A percentile compares a stretch with the other conserved stretches of the same genome.
These are phyloP conservation scores for Thozetella sp. DNA, from an alignment of 495 filamentous ascomycete species.

Conservation along the genomic window DNA sequence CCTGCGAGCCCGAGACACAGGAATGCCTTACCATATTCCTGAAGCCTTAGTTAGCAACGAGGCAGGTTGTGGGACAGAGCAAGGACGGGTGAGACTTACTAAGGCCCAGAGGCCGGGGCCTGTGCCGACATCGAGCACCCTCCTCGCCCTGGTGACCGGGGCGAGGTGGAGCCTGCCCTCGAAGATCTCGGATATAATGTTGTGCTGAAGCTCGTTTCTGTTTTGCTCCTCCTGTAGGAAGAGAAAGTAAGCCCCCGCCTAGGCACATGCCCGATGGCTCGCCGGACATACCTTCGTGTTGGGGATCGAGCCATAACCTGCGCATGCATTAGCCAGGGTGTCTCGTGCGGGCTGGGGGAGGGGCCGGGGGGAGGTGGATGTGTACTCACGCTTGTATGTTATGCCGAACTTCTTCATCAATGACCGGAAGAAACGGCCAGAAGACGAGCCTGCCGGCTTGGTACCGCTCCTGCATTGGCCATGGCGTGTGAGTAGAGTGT, in stretches of 20 bases:
- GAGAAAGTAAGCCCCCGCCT: neutral
- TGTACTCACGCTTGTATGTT: constrained; percentile 6
- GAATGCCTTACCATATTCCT: neutral
- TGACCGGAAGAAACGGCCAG: neutral
- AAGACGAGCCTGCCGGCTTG: neutral
- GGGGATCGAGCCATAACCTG: neutral
- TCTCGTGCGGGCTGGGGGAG: no score
- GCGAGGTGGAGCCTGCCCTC: constrained; percentile 40
- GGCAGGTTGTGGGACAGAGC: neutral
- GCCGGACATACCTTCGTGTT: neutral
- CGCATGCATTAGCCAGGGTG: neutral
- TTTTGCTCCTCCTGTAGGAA: neutral
- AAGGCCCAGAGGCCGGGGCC: constrained; percentile 46
- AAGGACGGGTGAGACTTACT: constrained; percentile 11
- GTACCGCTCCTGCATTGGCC: neutral
- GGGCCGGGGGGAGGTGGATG: no score
- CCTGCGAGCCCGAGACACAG: neutral
- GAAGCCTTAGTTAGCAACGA: constrained; percentile 23
- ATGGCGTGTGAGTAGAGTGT: neutral
- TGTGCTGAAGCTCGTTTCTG: constrained; percentile 45
- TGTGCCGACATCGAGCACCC: constrained; percentile 46
- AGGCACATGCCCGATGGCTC: neutral
- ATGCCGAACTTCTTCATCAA: constrained; percentile 24
- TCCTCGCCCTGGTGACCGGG: constrained; percentile 34
- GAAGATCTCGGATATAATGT: constrained; percentile 40